Conservation (phyloP, 768 basidiomycete species). For the Mycena floridula region DNA sequence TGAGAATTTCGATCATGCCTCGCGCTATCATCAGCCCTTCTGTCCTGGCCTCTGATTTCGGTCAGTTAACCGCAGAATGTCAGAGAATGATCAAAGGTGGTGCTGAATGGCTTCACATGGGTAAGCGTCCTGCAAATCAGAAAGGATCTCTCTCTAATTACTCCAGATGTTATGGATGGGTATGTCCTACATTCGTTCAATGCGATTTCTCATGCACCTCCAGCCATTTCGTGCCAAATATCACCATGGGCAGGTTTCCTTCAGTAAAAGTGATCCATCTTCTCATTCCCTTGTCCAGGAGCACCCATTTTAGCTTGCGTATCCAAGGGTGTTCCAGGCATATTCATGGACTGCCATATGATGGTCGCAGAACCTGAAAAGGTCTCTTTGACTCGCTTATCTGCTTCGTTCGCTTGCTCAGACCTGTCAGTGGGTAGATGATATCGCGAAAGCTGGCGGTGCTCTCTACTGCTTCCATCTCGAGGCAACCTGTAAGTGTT, state of each 20-base stretch:
- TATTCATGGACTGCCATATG: slow-evolving; percentile 99
- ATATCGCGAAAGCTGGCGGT: slow-evolving; percentile 93
- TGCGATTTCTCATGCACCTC: slow-evolving; percentile 8
- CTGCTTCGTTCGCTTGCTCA: background rate
- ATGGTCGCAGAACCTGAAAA: slow-evolving; percentile 95
- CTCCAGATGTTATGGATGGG: slow-evolving; percentile 96
- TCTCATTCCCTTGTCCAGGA: slow-evolving; percentile 37
- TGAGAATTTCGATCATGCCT: slow-evolving; percentile 51
- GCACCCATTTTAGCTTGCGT: slow-evolving; percentile 86
- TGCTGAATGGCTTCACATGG: slow-evolving; percentile 99
- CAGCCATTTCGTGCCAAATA: slow-evolving; percentile 98
- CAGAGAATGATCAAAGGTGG: slow-evolving; percentile 93
- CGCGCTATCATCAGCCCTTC: slow-evolving; percentile 94
- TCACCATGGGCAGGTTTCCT: slow-evolving; percentile 78
- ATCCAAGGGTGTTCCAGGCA: slow-evolving; percentile 80
- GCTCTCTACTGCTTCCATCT: slow-evolving; percentile 94
- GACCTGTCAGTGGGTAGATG: slow-evolving; percentile 79
- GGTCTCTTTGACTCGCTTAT: slow-evolving; percentile 32
- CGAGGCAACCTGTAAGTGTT: slow-evolving; percentile 78
- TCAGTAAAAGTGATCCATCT: too few relatives aligned
- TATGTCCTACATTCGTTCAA: too few relatives aligned
- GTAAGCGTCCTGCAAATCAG: slow-evolving; percentile 31
- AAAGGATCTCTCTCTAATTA: background rate
- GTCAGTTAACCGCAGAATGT: slow-evolving; percentile 91
- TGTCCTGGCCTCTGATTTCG: slow-evolving; percentile 96